Base-by-base conservation (phyloP, 805 yeast species). In the Metschnikowia santaceciliae region DNA sequence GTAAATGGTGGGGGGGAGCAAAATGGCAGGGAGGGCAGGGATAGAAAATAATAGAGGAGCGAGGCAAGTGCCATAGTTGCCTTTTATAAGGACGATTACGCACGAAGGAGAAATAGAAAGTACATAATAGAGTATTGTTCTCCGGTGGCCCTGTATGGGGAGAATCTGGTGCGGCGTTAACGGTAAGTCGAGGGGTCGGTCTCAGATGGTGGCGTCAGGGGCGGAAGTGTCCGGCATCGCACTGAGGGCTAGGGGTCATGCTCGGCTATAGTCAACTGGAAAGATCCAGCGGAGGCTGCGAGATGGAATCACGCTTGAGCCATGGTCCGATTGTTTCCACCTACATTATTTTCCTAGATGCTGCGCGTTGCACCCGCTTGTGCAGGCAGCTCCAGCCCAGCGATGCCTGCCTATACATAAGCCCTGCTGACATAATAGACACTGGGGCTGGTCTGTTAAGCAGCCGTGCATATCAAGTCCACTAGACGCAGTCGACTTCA, bases 141-240 rank as follows among this genome's bases (percentile, higher is more conserved):
- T 40, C 42, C 43, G 43, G 43, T 26, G 43, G 43, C 43, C 42
- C 43, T 40, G 43, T 40, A 40, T 40, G 43, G 34, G 43, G 34
- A 30, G 43, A 30, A 23, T 8, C 32, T 40, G 33, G 43, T 40
- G 43, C 43, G 43, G 43, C 43, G 34, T 40, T 26, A 15, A 19
- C 30, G 20, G 22, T 11, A 30, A 40, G 43, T 15, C 33, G 20
- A 40, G 43, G 20, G 43, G 43, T 20, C 22, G 14, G 32, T 10
- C 23, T 13, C 14, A 8, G 19, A 39, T 23, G 42, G 32, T 17
- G 42, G 32, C 42, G 19, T 39, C 42, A 39, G 32, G 42, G 17
- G 42, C 42, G 13, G n/a, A 17, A n/a, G 40, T 10, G n/a, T 20
- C 40, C 40, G 40, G 26, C 40, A 13, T 37, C 40, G 32, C 32